Conservation (phyloP, 495 filamentous ascomycete genomes). For the Endocarpon pusillum region DNA sequence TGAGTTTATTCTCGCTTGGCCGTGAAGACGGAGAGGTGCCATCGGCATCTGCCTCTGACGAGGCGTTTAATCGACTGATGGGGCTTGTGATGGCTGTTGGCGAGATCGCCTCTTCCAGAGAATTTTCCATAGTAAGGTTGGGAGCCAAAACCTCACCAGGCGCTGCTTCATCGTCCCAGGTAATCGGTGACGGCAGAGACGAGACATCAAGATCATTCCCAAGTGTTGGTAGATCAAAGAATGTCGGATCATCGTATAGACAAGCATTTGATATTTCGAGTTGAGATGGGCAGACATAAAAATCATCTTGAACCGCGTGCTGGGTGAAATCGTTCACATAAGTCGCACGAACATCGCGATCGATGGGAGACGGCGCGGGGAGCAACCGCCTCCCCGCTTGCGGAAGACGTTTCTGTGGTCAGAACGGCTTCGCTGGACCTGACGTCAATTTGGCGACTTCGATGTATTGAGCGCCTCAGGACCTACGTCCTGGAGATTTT, state of each 20-base stretch:
- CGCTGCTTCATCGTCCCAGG: too few relatives aligned
- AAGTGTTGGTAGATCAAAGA: background rate
- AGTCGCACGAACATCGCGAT: background rate
- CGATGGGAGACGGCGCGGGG: background rate
- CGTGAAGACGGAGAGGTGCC: background rate
- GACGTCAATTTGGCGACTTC: too few relatives aligned
- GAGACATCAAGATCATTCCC: too few relatives aligned
- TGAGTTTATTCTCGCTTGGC: background rate
- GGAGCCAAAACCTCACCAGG: too few relatives aligned
- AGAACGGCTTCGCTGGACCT: too few relatives aligned
- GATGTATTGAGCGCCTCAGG: too few relatives aligned
- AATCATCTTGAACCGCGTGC: background rate
- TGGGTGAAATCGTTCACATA: conserved; percentile 1
- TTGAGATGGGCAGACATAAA: background rate
- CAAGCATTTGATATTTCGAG: background rate
- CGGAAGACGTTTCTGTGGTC: conserved; percentile 3
- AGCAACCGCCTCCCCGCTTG: background rate
- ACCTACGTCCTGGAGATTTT: too few relatives aligned
- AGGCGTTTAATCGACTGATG: background rate
- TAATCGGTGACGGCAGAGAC: too few relatives aligned
- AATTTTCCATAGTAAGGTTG: too few relatives aligned
- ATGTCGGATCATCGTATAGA: background rate
- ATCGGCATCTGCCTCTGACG: background rate
- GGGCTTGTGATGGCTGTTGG: too few relatives aligned
- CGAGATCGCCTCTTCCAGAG: too few relatives aligned